Base-by-base conservation (phyloP, 1,284 basidiomycete genomes). In the Rhodotorula sp. region DNA sequence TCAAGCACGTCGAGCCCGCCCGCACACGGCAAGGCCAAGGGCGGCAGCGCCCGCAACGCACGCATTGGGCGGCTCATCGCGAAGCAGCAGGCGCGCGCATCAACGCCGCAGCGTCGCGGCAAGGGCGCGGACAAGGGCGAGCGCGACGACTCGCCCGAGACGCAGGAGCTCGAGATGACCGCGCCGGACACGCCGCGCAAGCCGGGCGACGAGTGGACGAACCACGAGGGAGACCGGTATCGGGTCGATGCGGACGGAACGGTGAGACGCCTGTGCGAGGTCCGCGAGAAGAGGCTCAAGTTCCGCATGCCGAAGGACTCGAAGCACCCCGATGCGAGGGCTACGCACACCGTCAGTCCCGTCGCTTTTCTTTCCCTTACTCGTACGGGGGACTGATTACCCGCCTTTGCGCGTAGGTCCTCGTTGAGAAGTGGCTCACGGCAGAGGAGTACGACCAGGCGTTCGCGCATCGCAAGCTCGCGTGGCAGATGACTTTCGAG, bases 341-440 rank as follows among this genome's bases (percentile, higher is more conserved):
- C 56, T 27, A 70, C 67, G 29, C 72, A 72, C 50, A 70, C 71
- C 53, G 70, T 71, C 27, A 22, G 69, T 62, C 10, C 10, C 27
- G 59, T 8, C n/a, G 1, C 46, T 57, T 39, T 22, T 27, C 12
- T 19, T 27, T 9, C 8, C 46, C 0, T 27, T 37, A 12, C 29
- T 48, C n/a, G 6, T 7, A 10, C 29, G 19, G 8, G 46, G 13
- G 5, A n/a, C 21, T 44, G 5, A 25, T 25, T 32, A 27, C 12
- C 19, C 27, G 7, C 37, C 17, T 27, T 19, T 1, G 13, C 22
- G 2, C 1, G 0, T 37, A 71, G 70, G 75, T 76, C 34, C 19
- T 76, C 51, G 73, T 71, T 39, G 75, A 76, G 48, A 32, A 41
- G 29, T 76, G 75, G 75, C 61, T 76, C 25, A 72, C 70, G 8